phyloP scores from a whole-genome alignment of 202 grass and related monocot genomes.

The Schoenoplectus tabernaemontani region DNA sequence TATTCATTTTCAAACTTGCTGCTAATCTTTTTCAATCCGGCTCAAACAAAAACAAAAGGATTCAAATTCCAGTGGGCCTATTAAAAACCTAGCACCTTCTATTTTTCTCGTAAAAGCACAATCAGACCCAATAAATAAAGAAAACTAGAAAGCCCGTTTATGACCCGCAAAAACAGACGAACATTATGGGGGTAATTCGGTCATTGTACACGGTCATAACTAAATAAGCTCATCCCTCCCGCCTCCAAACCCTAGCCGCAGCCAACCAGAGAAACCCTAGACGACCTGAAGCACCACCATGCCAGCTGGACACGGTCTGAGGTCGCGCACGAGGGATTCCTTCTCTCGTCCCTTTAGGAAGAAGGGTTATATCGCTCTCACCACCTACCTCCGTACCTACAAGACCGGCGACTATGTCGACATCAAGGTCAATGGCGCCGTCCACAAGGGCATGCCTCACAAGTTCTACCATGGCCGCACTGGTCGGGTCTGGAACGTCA shows the following conservation, averaged over 20 bases:
- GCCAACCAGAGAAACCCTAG: background rate
- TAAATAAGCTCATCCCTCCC: background rate
- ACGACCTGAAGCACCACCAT: constrained; percentile 25
- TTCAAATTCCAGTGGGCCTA: background rate
- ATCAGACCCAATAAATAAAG: background rate
- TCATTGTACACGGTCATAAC: background rate
- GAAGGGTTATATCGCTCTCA: constrained; percentile 84
- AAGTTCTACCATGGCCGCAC: constrained; percentile 96
- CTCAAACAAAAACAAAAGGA: background rate
- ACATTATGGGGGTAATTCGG: background rate
- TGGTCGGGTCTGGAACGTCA: constrained; percentile 81
- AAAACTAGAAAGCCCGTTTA: background rate
- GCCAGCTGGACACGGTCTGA: constrained; percentile 79
- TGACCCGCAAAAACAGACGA: background rate
- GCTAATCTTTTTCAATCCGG: background rate
- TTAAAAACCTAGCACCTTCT: background rate
- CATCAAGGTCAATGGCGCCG: constrained; percentile 80
- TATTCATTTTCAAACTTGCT: background rate
- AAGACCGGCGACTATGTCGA: constrained; percentile 78
- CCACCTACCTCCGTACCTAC: constrained; percentile 84
- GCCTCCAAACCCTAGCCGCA: constrained; percentile 17
- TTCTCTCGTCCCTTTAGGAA: constrained; percentile 69
- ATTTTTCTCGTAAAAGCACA: background rate
- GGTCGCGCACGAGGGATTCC: constrained; percentile 66
- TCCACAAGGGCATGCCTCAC: constrained; percentile 90